Evolutionary conservation across 352 stramenopile genomes (phyloP).

Genomic region (Pelagophyceae sp.): DNA sequence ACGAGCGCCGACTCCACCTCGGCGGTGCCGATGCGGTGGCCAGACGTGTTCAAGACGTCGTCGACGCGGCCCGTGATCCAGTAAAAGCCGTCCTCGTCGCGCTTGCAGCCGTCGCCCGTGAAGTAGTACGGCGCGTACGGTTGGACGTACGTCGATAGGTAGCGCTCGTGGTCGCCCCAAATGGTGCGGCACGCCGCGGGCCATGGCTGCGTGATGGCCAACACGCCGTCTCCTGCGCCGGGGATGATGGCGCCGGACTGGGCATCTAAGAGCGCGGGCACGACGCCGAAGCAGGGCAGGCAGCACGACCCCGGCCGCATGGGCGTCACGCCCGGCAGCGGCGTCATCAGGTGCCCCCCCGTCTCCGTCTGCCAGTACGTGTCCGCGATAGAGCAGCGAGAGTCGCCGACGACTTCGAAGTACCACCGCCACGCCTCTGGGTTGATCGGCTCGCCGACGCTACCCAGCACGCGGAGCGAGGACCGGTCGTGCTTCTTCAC

Average conservation of each 20-base stretch:
- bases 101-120: constrained; percentile 50
- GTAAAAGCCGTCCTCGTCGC: constrained; percentile 85
- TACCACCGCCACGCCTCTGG: constrained; percentile 94
- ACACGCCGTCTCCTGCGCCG: constrained; percentile 74
- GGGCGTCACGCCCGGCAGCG: constrained; percentile 75
- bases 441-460: constrained; percentile 97
- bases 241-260: constrained; percentile 49
- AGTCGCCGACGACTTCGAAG: constrained; percentile 71
- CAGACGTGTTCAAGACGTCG: constrained; percentile 81
- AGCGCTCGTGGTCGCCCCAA: constrained; percentile 83
- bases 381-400: constrained; percentile 23
- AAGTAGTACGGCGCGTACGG: constrained; percentile 94
- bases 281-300: constrained; percentile 90
- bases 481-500: constrained; percentile 86
- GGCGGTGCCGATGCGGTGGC: constrained; percentile 64
- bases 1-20: constrained; percentile 77
- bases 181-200: constrained; percentile 89
- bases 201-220: constrained; percentile 89
- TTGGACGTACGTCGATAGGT: constrained; percentile 87
- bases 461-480: constrained; percentile 84
- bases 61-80: constrained; percentile 97
- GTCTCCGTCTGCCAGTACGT: constrained; percentile 71
- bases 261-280: constrained; percentile 68
- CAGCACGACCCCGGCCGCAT: constrained; percentile 85
- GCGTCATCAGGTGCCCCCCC: constrained; percentile 78